Evolutionary conservation across 305 asterid genomes (phyloP).

Genomic region (Fraxinus floribunda): DNA sequence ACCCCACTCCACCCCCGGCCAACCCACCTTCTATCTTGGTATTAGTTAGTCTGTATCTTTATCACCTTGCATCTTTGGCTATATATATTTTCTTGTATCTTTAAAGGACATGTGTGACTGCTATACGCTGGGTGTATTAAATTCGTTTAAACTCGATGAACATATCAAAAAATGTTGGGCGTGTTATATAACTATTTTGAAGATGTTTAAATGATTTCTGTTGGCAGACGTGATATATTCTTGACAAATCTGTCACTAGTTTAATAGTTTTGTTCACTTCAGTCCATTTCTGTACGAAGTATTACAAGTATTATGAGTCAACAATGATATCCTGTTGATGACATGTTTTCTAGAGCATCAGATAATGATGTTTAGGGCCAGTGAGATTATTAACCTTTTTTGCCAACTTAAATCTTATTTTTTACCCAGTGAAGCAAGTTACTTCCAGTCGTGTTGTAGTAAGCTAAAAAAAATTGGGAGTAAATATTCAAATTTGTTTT

Average conservation of each 20-base stretch:
- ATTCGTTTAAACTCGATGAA: not conserved
- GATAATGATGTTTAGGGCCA: not conserved
- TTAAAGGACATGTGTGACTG: not conserved
- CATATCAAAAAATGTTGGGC: not conserved
- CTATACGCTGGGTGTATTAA: not conserved
- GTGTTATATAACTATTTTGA: not conserved
- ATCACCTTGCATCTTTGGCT: not conserved
- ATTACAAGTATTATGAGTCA: not conserved
- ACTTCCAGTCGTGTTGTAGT: not conserved
- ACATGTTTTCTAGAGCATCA: not conserved
- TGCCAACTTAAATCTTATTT: not conserved
- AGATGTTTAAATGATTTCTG: not conserved
- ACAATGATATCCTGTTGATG: not conserved
- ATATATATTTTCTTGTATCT: not conserved
- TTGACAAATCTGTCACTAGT: not conserved
- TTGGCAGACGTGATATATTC: not conserved
- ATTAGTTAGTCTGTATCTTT: not conserved
- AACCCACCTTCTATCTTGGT: not conserved
- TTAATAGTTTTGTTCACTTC: not conserved
- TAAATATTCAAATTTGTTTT: not conserved
- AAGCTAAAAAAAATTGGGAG: not conserved
- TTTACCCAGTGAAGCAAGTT: not conserved
- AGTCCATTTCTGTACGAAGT: not conserved
- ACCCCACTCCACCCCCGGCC: not conserved
- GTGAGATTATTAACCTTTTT: not conserved